Base-by-base conservation (phyloP, 306 rosid species). In the Oxytropis ochrocephala region DNA sequence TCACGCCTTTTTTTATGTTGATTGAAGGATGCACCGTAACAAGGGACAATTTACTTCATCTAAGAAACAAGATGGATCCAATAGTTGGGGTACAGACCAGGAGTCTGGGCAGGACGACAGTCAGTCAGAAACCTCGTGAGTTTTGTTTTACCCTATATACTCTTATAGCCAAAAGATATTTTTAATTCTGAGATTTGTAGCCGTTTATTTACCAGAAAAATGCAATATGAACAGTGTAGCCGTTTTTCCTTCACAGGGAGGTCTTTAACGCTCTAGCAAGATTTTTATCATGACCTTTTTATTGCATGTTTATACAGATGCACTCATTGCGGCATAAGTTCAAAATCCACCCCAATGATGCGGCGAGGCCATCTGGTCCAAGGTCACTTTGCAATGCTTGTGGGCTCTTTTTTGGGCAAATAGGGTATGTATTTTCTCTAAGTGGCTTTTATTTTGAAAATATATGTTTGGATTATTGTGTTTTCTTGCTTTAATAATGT, bases 371-470 rank as follows among this genome's bases (percentile, higher is more conserved):
- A 60, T 69, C 92, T 74, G 98, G 98, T 68, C 96, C 96, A 17
- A 86, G 98, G 71, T 83, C 98, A 67, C 96, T 92, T 38, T 92
- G 98, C 87, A 92, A 92, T 70, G 98, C 98, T 21, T 92, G 98
- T 77, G 98, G 98, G 12, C 98, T 92, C 98, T 92, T 11, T 89
- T 87, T 57, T 92, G 98, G 98, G 86, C 98, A 72, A 92, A 89
- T 75, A 89, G 86, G 96, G 98, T 92, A 29, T 46, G 88, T 89
- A 62, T 81, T 46, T 68, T 54, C 65, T 70, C 65, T 29, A 35
- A 14, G 21, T 10, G 64, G 32, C 11, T 74, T 57, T 75, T 55
- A 1, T 62, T 19, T 0, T 29, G 21, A 36, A 50, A 43, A 30
- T 11, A 24, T 32, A 46, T 49, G 7, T 36, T 18, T 59, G 5